A percentile compares a stretch with the other conserved stretches of the same genome.
Evolutionary conservation across 192 early-diverging fungal genomes (phyloP).

Genomic region (Backusella psychrophila): DNA sequence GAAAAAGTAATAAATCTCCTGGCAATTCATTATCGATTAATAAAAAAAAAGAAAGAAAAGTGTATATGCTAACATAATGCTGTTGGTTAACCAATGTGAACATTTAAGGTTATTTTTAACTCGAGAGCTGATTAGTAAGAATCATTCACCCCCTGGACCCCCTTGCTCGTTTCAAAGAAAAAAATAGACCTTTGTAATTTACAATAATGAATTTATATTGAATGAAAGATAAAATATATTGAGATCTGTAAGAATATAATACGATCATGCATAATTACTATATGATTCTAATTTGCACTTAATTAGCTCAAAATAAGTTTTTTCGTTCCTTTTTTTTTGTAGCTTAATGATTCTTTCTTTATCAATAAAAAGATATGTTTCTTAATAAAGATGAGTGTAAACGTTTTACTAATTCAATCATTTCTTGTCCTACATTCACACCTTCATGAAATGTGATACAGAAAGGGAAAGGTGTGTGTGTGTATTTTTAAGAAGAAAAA

Average conservation of each 20-base stretch:
- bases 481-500: neutral
- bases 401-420: neutral
- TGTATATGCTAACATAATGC: neutral
- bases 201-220: neutral
- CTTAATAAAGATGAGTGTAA: neutral
- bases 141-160: neutral
- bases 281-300: neutral
- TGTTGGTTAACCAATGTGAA: neutral
- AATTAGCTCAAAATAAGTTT: neutral
- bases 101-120: neutral
- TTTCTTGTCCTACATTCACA: neutral
- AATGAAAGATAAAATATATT: too few relatives aligned
- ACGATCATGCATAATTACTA: neutral
- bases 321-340: neutral
- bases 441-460: neutral
- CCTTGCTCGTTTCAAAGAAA: neutral
- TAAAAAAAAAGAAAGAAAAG: neutral
- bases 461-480: too few relatives aligned
- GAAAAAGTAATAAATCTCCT: neutral
- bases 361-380: neutral
- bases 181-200: neutral
- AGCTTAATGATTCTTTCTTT: neutral
- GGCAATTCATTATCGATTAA: neutral
- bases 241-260: neutral
- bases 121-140: neutral